Evolutionary conservation across 2,329 filamentous ascomycete species (phyloP).

Genomic region (Beauveria scarabaeidicola): DNA sequence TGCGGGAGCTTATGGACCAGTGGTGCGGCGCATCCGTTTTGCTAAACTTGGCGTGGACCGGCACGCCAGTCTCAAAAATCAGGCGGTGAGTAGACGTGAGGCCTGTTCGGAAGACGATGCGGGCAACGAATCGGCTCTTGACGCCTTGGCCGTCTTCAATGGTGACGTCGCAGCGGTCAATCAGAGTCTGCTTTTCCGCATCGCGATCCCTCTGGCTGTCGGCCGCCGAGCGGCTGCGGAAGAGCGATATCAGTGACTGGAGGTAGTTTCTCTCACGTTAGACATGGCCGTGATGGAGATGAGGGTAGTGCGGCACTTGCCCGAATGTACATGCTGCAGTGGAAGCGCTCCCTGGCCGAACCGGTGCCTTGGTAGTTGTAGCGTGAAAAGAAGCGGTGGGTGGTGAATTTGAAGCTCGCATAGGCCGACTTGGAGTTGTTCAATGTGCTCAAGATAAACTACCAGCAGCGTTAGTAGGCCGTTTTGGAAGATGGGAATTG

Average conservation of each 20-base stretch:
- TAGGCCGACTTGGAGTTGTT: slow-evolving; percentile 78
- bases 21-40: slow-evolving; percentile 55
- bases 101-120: slow-evolving; percentile 65
- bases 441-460: slow-evolving; percentile 67
- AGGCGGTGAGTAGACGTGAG: slow-evolving; percentile 70
- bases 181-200: slow-evolving; percentile 57
- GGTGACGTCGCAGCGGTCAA: slow-evolving; percentile 66
- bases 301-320: slow-evolving; percentile 29
- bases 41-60: slow-evolving; percentile 70
- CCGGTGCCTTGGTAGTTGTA: slow-evolving; percentile 56
- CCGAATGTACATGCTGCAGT: slow-evolving; percentile 66
- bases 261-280: neutral
- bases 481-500: neutral
- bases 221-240: slow-evolving; percentile 54
- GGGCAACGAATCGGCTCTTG: slow-evolving; percentile 66
- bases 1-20: slow-evolving; percentile 65
- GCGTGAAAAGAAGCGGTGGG: slow-evolving; percentile 60
- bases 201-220: slow-evolving; percentile 42
- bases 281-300: neutral
- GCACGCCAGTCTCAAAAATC: slow-evolving; percentile 65
- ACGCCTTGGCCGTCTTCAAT: slow-evolving; percentile 63
- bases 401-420: slow-evolving; percentile 60
- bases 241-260: slow-evolving; percentile 62
- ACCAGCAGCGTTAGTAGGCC: neutral
- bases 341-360: slow-evolving; percentile 53